A percentile compares a stretch with the other conserved stretches of the same genome.
These are phyloP conservation scores for Sicyos edulis DNA, from an alignment of 306 rosid species.

Conservation along the genomic window DNA sequence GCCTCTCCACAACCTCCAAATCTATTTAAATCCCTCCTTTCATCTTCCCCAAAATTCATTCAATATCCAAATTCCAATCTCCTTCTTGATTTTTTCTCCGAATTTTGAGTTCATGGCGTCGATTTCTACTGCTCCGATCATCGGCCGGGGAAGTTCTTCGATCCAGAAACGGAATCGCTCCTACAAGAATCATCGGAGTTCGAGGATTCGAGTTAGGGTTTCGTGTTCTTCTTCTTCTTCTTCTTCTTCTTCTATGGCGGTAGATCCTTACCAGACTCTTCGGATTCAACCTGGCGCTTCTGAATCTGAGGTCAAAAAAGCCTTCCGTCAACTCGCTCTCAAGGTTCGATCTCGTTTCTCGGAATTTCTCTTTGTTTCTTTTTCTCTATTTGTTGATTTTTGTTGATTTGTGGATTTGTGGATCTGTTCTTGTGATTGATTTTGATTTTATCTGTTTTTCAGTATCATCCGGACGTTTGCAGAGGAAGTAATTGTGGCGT, in stretches of 20 bases:
- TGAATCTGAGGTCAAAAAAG: slow-evolving; percentile 81
- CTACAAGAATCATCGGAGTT: slow-evolving; percentile 16
- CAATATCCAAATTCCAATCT: no score
- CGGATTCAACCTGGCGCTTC: slow-evolving; percentile 60
- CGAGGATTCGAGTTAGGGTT: slow-evolving; percentile 29
- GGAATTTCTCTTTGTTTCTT: no score
- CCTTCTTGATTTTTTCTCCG: background rate
- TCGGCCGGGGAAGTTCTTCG: slow-evolving; percentile 44
- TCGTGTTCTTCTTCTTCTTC: no score
- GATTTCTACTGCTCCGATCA: slow-evolving; percentile 38
- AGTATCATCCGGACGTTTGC: slow-evolving; percentile 95
- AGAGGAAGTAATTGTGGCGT: slow-evolving; percentile 76
- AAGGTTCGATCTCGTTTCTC: no score
- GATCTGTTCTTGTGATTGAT: no score
- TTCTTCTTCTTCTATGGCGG: slow-evolving; percentile 32
- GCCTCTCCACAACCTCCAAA: no score
- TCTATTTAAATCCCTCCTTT: slow-evolving; percentile 14
- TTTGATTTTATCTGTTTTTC: no score
- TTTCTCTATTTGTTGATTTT: no score
- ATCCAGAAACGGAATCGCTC: no score
- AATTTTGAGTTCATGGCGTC: slow-evolving; percentile 33
- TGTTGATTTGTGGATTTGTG: no score
- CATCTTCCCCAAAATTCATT: background rate
- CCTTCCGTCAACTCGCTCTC: slow-evolving; percentile 80
- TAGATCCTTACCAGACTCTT: slow-evolving; percentile 70